Base-by-base conservation (phyloP, 2,329 filamentous ascomycete species). In the Botrytis squamosa region DNA sequence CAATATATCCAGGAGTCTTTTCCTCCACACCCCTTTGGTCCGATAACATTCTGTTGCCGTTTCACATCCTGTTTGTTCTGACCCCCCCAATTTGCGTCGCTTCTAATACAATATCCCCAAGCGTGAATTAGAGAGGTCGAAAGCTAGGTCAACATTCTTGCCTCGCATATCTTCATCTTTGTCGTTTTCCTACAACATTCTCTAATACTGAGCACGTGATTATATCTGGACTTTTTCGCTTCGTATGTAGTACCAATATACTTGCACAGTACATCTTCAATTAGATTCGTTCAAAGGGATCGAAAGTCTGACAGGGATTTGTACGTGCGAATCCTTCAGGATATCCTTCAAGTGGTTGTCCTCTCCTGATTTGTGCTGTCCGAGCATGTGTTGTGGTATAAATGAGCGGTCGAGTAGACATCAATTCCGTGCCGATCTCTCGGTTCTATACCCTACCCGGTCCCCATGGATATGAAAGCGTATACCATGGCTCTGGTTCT, bases 1-100 rank as follows among this genome's bases (percentile, higher is more conserved):
- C 33, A n/a, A n/a, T n/a, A 3, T 18, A 14, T 9, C n/a, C 6
- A 6, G 9, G 10, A 12, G 1, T 40, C 20, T 0, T 44, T 29
- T 22, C 12, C 7, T 44, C 18, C 16, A 22, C 4, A 5, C n/a
- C 16, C 22, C n/a, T 33, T 29, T 22, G 1, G 5, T 29, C 18
- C 18, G 25, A 14, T 44, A 12, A n/a, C 6, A 12, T 44, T 63
- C 4, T 29, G 5, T 6, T n/a, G 9, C 40, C 4, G 8, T 63
- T 64, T 16, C 38, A n/a, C 14, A 29, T 18, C 7, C 14, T 2
- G 14, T 57, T 29, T 57, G n/a, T 16, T 3, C 9, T 18, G 16
- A 57, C 3, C 6, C 6, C 6, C 14, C 29, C 14, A 18, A 18
- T 18, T 18, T 29, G 7, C 14, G 16, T 29, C 14, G 14, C 14